Evolutionary conservation across 768 basidiomycete species (phyloP), one percentile per base, ranked within the genome.

Genomic region (Tylopilus vinaceipallidus): DNA sequence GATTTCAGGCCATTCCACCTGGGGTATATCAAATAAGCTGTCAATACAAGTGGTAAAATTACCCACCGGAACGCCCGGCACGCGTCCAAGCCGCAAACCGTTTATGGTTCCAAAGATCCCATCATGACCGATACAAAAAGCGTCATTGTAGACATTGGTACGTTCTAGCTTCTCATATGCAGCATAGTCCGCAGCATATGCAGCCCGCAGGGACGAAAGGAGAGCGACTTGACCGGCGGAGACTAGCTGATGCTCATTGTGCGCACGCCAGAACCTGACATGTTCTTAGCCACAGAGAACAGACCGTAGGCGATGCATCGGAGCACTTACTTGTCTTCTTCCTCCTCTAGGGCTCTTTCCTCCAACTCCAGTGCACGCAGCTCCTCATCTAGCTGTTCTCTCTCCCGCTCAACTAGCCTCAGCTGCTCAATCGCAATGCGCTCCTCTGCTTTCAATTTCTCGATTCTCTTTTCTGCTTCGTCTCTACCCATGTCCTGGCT

Each of bases 1-100:
- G 66, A 98, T 94, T 70, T 99, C 97, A 3, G 91, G 82, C 95
- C 95, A 99, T 64, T 98, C 97, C 26, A 98, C 95, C 84, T 91
- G 54, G 9, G 51, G 32, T n/a, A 36, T 13, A 26, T 55, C 57
- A 47, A 58, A 42, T 50, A 50, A 46, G 50, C 33, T 22, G 40
- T 20, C 14, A 49, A 11, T 24, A 33, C 51, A 49, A n/a, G 23
- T 30, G 38, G 7, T 38, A 43, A 16, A 42, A 22, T 13, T 40
- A 73, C 83, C 35, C 64, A 91, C 90, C n/a, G 83, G 84, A 39
- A 88, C 84, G 24, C 84, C 83, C 37, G 89, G 83, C 10, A 95
- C 84, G 54, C 95, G 82, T 4, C 97, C 97, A 19, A 98, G 71
- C 32, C 97, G 81, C 13, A 99, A 77, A 3, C 93, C 93, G 60